Evolutionary conservation across 2,329 filamentous ascomycete species (phyloP).

Genomic region (Herpomyces periplanetae): DNA sequence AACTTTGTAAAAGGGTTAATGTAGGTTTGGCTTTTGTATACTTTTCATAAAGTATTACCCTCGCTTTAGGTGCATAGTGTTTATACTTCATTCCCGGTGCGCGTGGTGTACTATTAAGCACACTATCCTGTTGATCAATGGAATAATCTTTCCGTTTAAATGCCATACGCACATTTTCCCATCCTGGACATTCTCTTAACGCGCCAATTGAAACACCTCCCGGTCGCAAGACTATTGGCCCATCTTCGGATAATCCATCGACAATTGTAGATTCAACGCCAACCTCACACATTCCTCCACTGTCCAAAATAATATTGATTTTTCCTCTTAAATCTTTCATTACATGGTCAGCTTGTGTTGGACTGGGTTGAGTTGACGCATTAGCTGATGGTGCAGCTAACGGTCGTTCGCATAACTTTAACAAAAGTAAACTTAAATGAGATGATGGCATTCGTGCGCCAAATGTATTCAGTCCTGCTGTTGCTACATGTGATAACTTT

Average conservation of each 20-base stretch:
- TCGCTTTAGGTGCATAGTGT: constrained; percentile 71
- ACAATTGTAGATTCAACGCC: constrained; percentile 92
- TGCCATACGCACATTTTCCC: constrained; percentile 33
- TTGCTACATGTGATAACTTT: constrained; percentile 77
- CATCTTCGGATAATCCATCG: constrained; percentile 41
- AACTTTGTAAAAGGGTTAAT: constrained; percentile 6
- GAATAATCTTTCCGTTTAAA: constrained; percentile 36
- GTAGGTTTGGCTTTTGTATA: constrained; percentile 5
- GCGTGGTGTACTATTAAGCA: too few species aligned
- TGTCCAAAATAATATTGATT: constrained; percentile 55
- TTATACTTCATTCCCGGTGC: constrained; percentile 98
- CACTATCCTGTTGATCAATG: too few species aligned
- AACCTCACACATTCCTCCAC: constrained; percentile 47
- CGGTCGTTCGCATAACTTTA: constrained; percentile 32
- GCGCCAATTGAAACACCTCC: constrained; percentile 57
- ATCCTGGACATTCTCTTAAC: constrained; percentile 29
- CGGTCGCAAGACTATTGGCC: constrained; percentile 44
- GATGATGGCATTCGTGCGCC: constrained; percentile 63
- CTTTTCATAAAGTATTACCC: constrained; percentile 41
- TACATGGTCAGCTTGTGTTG: constrained; percentile 64
- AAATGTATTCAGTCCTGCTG: constrained; percentile 44
- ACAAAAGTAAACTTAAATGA: constrained; percentile 49
- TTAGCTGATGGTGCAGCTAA: constrained; percentile 79
- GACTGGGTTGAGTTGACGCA: constrained; percentile 63
- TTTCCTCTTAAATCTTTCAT: constrained; percentile 40